Conservation (phyloP, 2,329 filamentous ascomycete species). For the Fusarium gaditjirri region DNA sequence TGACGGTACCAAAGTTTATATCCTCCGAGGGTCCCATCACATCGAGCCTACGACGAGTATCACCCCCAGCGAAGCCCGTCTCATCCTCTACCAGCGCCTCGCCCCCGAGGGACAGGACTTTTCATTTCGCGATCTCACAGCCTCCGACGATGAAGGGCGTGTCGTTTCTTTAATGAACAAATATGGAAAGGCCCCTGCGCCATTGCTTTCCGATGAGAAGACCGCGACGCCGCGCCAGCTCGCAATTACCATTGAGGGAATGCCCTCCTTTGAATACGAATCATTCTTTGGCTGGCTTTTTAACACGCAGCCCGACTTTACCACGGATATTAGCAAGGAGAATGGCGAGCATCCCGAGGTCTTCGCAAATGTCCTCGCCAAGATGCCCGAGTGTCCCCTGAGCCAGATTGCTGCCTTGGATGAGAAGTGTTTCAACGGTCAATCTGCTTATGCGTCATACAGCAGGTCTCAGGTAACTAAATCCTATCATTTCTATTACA, state of each 20-base stretch:
- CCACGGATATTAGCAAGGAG: conserved; percentile 57
- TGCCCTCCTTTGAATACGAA: conserved; percentile 58
- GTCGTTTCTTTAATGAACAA: conserved; percentile 67
- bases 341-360: conserved; percentile 57
- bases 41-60: conserved; percentile 54
- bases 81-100: conserved; percentile 69
- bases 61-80: conserved; percentile 64
- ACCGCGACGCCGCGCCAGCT: conserved; percentile 61
- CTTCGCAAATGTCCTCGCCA: conserved; percentile 51
- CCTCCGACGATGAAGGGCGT: conserved; percentile 54
- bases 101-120: conserved; percentile 59
- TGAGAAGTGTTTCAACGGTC: conserved; percentile 57
- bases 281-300: conserved; percentile 53
- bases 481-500: background rate
- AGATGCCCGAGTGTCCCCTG: conserved; percentile 52
- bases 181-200: conserved; percentile 64
- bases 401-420: conserved; percentile 55
- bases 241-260: conserved; percentile 68
- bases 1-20: conserved; percentile 63
- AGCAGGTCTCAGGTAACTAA: conserved; percentile 56
- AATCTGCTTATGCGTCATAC: conserved; percentile 56
- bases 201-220: conserved; percentile 59
- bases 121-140: conserved; percentile 58
- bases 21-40: conserved; percentile 54
- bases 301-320: conserved; percentile 58